Base-by-base conservation (phyloP, 176 grass and related monocot species). In the Ensete ventricosum region DNA sequence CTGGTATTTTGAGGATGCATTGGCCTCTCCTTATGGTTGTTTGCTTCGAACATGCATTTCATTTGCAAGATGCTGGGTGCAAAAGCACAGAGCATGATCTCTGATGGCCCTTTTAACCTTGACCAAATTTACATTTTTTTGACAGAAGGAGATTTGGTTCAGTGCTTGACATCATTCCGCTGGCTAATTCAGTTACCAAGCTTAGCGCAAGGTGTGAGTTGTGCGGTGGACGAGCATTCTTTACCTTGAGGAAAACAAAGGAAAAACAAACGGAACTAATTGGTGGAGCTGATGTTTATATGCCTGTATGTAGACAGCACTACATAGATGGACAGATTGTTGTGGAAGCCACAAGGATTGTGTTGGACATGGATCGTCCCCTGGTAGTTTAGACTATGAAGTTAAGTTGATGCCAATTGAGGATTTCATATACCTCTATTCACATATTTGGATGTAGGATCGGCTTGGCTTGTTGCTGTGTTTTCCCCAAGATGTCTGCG, bases 261-360 rank as follows among this genome's bases (percentile, higher is more conserved):
- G 94, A 98, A 81, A 93, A 84, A 50, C 81, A 83, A 76, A 98
- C 90, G 0, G 94, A 98, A 72, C 79, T 98, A 20, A 91, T 98
- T 53, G 94, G 90, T 55, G 90, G 94, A 19, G 88, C 90, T 11
- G 88, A 93, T 84, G 87, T 93, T n/a, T 98, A 98, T 68, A 98
- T 98, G 88, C 94, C 94, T 20, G 94, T 98, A 10, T 98, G 94
- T 78, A 83, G 94, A 76, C 88, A 98, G 20, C 94, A 98, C 74
- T 98, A 98, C 65, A 53, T 91, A 69, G 85, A 98, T 14, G 94
- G 90, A 50, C 94, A 93, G 62, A 83, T 90, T 51, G 80, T 82
- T 48, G 64, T 87, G 52, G 82, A 90, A 80, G 88, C 94, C 69
- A 89, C 88, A 26, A 83, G 88, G 75, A 91, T 87, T 82, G 94